phyloP scores from a whole-genome alignment of 2,329 filamentous ascomycete genomes.

The Pyrenophora seminiperda region DNA sequence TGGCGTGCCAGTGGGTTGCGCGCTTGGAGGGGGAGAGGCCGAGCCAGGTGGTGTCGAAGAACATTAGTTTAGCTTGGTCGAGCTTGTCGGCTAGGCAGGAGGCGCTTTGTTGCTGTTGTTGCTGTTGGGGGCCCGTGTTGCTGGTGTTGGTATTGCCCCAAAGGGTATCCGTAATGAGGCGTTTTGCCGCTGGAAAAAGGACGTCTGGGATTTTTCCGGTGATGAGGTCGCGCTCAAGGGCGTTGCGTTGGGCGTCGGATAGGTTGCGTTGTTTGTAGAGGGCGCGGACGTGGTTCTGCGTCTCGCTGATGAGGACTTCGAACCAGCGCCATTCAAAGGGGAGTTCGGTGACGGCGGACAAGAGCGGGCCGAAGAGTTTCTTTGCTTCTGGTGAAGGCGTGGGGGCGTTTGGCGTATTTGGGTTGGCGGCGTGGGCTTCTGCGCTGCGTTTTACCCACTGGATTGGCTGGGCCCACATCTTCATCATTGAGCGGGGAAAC shows the following conservation, averaged over 20 bases:
- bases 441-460: conserved; percentile 39
- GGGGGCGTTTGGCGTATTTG: conserved; percentile 41
- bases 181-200: conserved; percentile 55
- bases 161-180: conserved; percentile 52
- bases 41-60: conserved; percentile 72
- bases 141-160: conserved; percentile 47
- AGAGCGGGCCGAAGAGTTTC: conserved; percentile 51
- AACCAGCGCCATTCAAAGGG: conserved; percentile 55
- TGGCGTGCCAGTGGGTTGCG: conserved; percentile 65
- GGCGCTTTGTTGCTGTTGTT: conserved; percentile 36
- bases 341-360: conserved; percentile 36
- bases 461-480: conserved; percentile 42
- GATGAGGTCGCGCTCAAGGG: conserved; percentile 59
- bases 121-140: conserved; percentile 38
- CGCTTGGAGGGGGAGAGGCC: conserved; percentile 65
- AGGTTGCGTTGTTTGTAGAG: conserved; percentile 58
- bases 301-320: conserved; percentile 58
- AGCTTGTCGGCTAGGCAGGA: conserved; percentile 62
- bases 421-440: conserved; percentile 38
- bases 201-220: conserved; percentile 58
- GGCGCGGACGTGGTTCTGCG: conserved; percentile 68
- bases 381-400: conserved; percentile 51
- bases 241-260: conserved; percentile 53
- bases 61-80: conserved; percentile 72
- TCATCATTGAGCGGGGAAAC: conserved; percentile 47